Evolutionary conservation across 441 rosid genomes (phyloP).

Genomic region (Mallotus repandus): DNA sequence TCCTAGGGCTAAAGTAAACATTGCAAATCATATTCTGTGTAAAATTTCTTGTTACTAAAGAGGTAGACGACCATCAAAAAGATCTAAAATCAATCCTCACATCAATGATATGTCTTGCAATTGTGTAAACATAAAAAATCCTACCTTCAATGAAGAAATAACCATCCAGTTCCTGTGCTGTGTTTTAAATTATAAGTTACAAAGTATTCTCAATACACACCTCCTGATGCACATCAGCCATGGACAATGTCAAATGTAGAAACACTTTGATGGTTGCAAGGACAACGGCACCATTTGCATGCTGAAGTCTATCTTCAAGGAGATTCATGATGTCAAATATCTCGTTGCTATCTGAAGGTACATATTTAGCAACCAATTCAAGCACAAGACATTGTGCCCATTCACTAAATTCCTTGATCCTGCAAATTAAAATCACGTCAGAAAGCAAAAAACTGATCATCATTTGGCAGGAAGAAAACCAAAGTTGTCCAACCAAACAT

Average conservation of each 20-base stretch:
- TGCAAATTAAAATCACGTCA: slow-evolving; percentile 35
- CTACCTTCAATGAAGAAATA: not conserved
- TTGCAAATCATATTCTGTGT: not conserved
- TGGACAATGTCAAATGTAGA: slow-evolving; percentile 83
- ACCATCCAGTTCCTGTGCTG: not conserved
- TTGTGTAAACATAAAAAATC: not conserved
- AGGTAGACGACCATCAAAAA: slow-evolving; percentile 6
- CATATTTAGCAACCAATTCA: slow-evolving; percentile 85
- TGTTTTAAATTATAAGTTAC: not conserved
- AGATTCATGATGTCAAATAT: slow-evolving; percentile 98
- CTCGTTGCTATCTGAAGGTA: slow-evolving; percentile 85
- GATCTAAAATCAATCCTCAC: not conserved
- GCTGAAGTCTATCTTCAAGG: slow-evolving; percentile 98
- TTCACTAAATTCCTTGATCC: slow-evolving; percentile 91
- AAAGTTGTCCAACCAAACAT: slow-evolving; percentile 8
- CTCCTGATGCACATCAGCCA: slow-evolving; percentile 98
- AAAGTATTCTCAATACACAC: slow-evolving; percentile 31
- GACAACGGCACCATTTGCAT: slow-evolving; percentile 99
- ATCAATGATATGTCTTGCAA: not conserved
- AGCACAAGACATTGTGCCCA: slow-evolving; percentile 98
- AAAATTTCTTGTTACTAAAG: not conserved
- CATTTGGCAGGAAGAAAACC: slow-evolving; percentile 13
- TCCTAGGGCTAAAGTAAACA: not conserved
- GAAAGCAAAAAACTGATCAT: not conserved
- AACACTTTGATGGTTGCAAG: slow-evolving; percentile 86